These are phyloP conservation scores for Backusella tarrabulga DNA, from an alignment of 192 early-diverging fungal species.

Conservation along the genomic window DNA sequence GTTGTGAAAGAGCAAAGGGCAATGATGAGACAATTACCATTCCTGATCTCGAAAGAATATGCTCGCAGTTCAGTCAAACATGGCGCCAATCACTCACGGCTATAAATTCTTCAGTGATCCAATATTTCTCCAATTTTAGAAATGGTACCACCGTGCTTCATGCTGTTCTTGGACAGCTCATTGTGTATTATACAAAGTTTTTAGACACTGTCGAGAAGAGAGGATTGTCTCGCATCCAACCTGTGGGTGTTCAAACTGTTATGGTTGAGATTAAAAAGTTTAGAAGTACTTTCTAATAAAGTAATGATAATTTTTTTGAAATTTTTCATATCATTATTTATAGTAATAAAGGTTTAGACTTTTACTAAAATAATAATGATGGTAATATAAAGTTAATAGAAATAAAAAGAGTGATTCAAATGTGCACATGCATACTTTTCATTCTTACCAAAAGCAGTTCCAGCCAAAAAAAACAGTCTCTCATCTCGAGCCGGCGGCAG, in stretches of 20 bases:
- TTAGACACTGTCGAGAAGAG: slow-evolving; percentile 76
- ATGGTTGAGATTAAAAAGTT: slow-evolving; percentile 98
- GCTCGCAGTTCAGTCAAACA: slow-evolving; percentile 70
- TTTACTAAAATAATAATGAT: too few relatives aligned
- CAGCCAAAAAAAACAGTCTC: too few relatives aligned
- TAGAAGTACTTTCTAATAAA: slow-evolving; percentile 55
- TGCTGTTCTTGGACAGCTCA: slow-evolving; percentile 80
- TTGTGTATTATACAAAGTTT: slow-evolving; percentile 93
- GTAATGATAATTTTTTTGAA: background rate
- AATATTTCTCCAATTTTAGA: slow-evolving; percentile 94
- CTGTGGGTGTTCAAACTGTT: slow-evolving; percentile 89
- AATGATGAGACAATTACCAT: slow-evolving; percentile 41
- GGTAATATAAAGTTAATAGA: too few relatives aligned
- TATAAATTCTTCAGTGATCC: slow-evolving; percentile 86
- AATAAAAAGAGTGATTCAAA: too few relatives aligned
- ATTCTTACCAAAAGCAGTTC: too few relatives aligned
- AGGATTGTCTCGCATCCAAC: slow-evolving; percentile 42
- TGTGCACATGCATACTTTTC: too few relatives aligned
- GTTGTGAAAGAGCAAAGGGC: slow-evolving; percentile 63
- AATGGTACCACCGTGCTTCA: slow-evolving; percentile 94
- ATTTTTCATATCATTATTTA: too few relatives aligned
- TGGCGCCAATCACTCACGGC: slow-evolving; percentile 76
- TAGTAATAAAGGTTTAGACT: too few relatives aligned
- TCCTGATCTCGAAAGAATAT: slow-evolving; percentile 66
- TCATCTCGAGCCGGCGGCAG: too few relatives aligned